Conservation (phyloP, 1,139 yeast genomes). For the Arxiozyma heterogenica region DNA sequence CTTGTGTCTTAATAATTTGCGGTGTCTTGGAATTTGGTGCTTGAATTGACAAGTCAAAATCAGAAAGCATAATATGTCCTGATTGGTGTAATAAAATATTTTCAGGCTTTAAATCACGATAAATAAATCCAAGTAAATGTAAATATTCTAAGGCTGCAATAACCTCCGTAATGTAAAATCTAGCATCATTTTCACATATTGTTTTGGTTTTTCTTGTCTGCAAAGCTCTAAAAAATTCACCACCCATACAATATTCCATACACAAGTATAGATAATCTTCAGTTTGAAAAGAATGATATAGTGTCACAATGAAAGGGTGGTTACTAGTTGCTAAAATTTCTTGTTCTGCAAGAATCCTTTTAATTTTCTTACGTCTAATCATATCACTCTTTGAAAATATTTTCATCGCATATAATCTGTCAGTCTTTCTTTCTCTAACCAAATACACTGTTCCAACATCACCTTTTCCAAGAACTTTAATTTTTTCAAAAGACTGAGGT, state of each 20-base stretch:
- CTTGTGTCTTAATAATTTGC: constrained; percentile 11
- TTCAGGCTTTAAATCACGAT: constrained; percentile 92
- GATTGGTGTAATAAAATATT: constrained; percentile 87
- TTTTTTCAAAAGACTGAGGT: constrained; percentile 80
- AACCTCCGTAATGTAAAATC: constrained; percentile 97
- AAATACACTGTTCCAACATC: constrained; percentile 95
- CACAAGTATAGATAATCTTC: constrained; percentile 88
- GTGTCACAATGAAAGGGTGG: constrained; percentile 93
- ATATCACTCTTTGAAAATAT: constrained; percentile 83
- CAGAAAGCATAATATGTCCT: constrained; percentile 98
- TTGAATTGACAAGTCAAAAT: constrained; percentile 91
- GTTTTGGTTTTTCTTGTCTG: constrained; percentile 87
- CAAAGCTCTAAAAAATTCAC: constrained; percentile 92
- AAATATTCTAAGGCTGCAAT: constrained; percentile 93
- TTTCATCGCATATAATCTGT: constrained; percentile 84
- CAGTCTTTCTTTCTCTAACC: constrained; percentile 71
- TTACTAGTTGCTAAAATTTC: constrained; percentile 91
- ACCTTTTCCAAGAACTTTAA: constrained; percentile 84
- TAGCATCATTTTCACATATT: constrained; percentile 78
- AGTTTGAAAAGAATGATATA: constrained; percentile 93
- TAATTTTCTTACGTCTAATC: constrained; percentile 90
- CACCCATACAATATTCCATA: constrained; percentile 99
- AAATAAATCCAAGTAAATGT: constrained; percentile 93
- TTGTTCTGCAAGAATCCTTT: constrained; percentile 92
- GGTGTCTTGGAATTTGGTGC: constrained; percentile 61